Conservation (phyloP, 495 filamentous ascomycete species). For the Rhizodiscina lignyota region DNA sequence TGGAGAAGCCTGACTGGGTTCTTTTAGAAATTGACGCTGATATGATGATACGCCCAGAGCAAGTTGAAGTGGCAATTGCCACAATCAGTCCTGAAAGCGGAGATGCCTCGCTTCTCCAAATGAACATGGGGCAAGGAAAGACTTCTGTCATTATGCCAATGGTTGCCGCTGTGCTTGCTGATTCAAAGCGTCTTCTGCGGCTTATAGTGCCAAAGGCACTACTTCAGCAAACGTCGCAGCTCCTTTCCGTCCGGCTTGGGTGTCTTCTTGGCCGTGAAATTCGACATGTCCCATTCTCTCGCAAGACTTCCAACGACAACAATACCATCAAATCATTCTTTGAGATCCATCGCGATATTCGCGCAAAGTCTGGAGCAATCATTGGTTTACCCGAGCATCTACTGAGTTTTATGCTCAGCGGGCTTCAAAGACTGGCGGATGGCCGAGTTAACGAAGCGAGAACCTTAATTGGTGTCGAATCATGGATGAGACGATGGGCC, state of each 20-base stretch:
- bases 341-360: conserved; percentile 13
- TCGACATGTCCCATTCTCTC: conserved; percentile 33
- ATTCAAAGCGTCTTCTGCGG: conserved; percentile 25
- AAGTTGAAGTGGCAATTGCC: conserved; percentile 33
- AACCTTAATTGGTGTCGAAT: conserved; percentile 28
- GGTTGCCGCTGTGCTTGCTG: conserved; percentile 30
- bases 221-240: conserved; percentile 32
- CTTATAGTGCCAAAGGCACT: conserved; percentile 35
- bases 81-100: conserved; percentile 30
- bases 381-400: conserved; percentile 34
- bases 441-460: conserved; percentile 19
- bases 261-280: conserved; percentile 29
- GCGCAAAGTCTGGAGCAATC: conserved; percentile 22
- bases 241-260: conserved; percentile 29
- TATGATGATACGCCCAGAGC: conserved; percentile 32
- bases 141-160: conserved; percentile 40
- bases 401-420: conserved; percentile 34
- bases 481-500: conserved; percentile 26
- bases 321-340: conserved; percentile 19
- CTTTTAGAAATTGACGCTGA: conserved; percentile 41
- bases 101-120: conserved; percentile 36
- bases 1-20: conserved; percentile 33
- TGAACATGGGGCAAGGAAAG: conserved; percentile 34
- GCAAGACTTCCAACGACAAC: conserved; percentile 21
- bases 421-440: conserved; percentile 29